A percentile compares a stretch with the other conserved stretches of the same genome.
Evolutionary conservation across 2,329 filamentous ascomycete genomes (phyloP).

Genomic region (Colletotrichum tamarilloi): DNA sequence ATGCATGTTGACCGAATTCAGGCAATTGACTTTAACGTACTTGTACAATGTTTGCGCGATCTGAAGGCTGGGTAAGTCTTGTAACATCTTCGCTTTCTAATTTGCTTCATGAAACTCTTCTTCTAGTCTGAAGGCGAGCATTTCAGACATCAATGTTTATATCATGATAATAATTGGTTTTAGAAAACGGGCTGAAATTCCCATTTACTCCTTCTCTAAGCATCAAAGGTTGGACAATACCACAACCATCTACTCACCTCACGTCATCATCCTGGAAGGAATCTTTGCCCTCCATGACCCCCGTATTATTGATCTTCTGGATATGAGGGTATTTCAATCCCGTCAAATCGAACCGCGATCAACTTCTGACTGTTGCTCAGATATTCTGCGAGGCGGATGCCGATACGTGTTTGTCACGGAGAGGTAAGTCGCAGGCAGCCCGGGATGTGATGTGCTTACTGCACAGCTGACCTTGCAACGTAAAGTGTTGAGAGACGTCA

Average conservation of each 20-base stretch:
- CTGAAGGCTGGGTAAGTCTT: constrained; percentile 86
- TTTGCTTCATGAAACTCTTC: neutral
- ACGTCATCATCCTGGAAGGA: constrained; percentile 94
- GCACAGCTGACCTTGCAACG: constrained; percentile 23
- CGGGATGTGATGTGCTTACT: constrained; percentile 29
- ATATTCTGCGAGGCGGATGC: constrained; percentile 98
- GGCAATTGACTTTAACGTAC: constrained; percentile 92
- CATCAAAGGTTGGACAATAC: constrained; percentile 84
- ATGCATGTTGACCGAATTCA: constrained; percentile 39
- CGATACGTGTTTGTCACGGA: constrained; percentile 89
- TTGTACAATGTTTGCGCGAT: constrained; percentile 83
- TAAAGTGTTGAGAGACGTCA: constrained; percentile 85
- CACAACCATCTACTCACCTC: constrained; percentile 93
- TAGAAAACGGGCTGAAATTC: constrained; percentile 89
- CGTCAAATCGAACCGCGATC: neutral
- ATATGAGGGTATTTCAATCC: constrained; percentile 78
- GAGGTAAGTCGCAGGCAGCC: constrained; percentile 69
- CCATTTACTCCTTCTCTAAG: constrained; percentile 94
- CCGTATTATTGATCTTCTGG: constrained; percentile 85
- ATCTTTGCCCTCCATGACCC: constrained; percentile 95
- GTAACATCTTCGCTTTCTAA: neutral
- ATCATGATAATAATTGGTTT: neutral
- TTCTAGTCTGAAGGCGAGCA: no score
- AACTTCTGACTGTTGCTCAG: constrained; percentile 49
- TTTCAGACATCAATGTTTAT: neutral